Percentiles rank a stretch among this genome's conserved stretches.
phyloP scores from a whole-genome alignment of 2,329 filamentous ascomycete species.

The Drechmeria coniospora region DNA sequence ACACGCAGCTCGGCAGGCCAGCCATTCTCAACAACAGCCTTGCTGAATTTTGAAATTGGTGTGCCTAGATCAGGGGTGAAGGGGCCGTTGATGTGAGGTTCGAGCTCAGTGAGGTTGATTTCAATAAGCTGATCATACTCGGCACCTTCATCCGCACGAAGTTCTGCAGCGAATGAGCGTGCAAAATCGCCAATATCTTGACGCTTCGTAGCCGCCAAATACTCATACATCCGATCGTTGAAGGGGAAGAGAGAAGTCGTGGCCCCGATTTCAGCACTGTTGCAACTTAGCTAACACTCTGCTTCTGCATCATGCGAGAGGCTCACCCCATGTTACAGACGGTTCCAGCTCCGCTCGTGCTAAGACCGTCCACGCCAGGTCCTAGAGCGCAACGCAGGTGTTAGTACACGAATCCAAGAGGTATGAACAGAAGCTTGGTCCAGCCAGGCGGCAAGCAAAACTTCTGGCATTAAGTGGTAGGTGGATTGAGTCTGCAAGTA shows the following conservation, averaged over 20 bases:
- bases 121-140: constrained; percentile 95
- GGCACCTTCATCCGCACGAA: constrained; percentile 74
- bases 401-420: no score
- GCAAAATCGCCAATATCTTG: constrained; percentile 81
- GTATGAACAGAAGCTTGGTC: no score
- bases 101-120: constrained; percentile 86
- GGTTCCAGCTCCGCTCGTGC: constrained; percentile 47
- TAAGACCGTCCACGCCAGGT: constrained; percentile 47
- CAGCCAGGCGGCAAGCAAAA: no score
- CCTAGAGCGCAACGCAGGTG: no score
- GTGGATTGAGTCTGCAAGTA: no score
- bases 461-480: no score
- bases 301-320: constrained; percentile 9
- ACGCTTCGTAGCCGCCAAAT: constrained; percentile 83
- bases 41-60: constrained; percentile 93
- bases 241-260: constrained; percentile 95
- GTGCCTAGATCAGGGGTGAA: constrained; percentile 98
- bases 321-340: constrained; percentile 49
- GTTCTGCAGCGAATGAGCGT: constrained; percentile 67
- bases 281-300: neutral
- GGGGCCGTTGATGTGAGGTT: constrained; percentile 96
- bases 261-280: constrained; percentile 56
- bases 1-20: constrained; percentile 97
- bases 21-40: constrained; percentile 82
- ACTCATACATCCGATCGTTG: constrained; percentile 96